phyloP scores from a whole-genome alignment of 805 yeast species.

The Yarrowia porcina region DNA sequence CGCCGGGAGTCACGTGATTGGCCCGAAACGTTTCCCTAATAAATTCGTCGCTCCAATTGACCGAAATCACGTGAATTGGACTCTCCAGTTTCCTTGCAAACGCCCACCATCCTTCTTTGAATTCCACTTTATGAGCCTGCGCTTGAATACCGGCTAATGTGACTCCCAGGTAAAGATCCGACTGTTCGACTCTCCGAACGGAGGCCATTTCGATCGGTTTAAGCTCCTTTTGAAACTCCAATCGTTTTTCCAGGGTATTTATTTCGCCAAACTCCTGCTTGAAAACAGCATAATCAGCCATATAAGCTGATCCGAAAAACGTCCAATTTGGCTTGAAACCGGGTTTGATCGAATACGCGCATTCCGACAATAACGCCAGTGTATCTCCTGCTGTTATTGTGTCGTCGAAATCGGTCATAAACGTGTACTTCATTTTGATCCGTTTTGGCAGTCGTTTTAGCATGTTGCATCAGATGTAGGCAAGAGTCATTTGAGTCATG shows the following conservation, averaged over 20 bases:
- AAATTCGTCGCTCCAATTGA: conserved; percentile 57
- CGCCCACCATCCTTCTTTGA: conserved; percentile 44
- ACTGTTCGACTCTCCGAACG: conserved; percentile 43
- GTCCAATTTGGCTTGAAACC: conserved; percentile 42
- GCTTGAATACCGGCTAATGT: conserved; percentile 36
- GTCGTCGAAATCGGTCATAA: conserved; percentile 66
- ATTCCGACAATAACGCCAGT: conserved; percentile 48
- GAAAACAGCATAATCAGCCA: conserved; percentile 41
- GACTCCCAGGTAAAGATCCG: conserved; percentile 46
- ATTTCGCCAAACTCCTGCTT: conserved; percentile 37
- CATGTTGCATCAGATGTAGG: not conserved
- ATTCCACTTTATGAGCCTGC: conserved; percentile 41
- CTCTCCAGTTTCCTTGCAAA: conserved; percentile 38
- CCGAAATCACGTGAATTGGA: conserved; percentile 51
- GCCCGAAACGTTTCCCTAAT: conserved; percentile 40
- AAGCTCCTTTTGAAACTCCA: conserved; percentile 47
- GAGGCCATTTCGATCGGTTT: conserved; percentile 49
- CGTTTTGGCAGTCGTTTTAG: not conserved
- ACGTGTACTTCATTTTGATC: conserved; percentile 16
- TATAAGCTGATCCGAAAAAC: conserved; percentile 47
- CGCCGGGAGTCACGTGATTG: not conserved
- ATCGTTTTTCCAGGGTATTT: conserved; percentile 43
- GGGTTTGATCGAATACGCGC: conserved; percentile 45
- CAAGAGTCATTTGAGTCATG: conserved; percentile 10
- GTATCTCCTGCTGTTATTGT: conserved; percentile 59